Evolutionary conservation across 495 filamentous ascomycete genomes (phyloP).

Genomic region (Aspergillus diversus): DNA sequence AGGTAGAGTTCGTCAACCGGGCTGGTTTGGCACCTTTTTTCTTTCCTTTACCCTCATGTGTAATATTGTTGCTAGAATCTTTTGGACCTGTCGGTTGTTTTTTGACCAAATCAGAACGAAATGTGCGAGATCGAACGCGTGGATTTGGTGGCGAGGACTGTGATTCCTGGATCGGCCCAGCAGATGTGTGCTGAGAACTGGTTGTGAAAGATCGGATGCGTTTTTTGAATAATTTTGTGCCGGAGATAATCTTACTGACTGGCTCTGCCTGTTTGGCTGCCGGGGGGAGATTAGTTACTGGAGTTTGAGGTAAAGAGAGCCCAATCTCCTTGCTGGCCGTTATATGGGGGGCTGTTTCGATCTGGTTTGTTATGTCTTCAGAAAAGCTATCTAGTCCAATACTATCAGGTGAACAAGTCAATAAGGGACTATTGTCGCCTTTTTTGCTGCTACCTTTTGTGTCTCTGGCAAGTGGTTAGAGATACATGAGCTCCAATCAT

Average conservation of each 20-base stretch:
- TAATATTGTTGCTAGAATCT: background rate
- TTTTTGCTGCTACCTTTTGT: background rate
- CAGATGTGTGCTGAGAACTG: slow-evolving; percentile 9
- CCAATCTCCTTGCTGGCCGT: slow-evolving; percentile 7
- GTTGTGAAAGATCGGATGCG: slow-evolving; percentile 17
- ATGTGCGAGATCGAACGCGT: background rate
- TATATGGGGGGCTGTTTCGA: slow-evolving; percentile 17
- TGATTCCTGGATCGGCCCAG: slow-evolving; percentile 1
- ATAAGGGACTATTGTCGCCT: background rate
- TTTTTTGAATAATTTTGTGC: slow-evolving; percentile 12
- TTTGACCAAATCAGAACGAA: slow-evolving; percentile 13
- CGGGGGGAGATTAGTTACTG: background rate
- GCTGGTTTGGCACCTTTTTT: background rate
- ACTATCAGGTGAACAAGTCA: background rate
- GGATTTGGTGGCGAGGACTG: slow-evolving; percentile 1
- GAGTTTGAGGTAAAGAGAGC: slow-evolving; percentile 3
- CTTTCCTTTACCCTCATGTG: slow-evolving; percentile 5
- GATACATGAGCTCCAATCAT: too few species aligned
- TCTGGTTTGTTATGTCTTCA: slow-evolving; percentile 10
- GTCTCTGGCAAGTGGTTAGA: too few species aligned
- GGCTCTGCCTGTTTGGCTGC: background rate
- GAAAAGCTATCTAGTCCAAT: slow-evolving; percentile 1
- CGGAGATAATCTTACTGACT: slow-evolving; percentile 2
- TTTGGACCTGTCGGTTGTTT: slow-evolving; percentile 1
- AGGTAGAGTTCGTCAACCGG: background rate